A percentile compares a stretch with the other conserved stretches of the same genome.
Evolutionary conservation across 177 flowering plant genomes (phyloP).

Genomic region (Vitis hybrid): DNA sequence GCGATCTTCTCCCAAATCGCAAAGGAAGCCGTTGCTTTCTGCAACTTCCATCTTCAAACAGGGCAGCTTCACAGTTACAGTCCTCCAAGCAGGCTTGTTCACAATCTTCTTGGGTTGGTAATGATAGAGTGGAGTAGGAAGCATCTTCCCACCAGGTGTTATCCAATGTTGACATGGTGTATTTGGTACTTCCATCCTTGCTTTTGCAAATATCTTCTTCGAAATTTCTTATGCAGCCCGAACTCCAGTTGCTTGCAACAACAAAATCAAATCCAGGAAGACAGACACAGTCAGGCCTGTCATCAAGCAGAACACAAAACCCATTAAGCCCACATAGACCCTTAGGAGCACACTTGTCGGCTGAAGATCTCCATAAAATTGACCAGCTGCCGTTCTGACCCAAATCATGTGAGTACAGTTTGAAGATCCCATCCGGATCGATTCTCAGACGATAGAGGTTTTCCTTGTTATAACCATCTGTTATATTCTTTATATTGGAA

Average conservation of each 20-base stretch:
- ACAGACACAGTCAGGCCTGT: no score
- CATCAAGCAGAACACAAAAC: background rate
- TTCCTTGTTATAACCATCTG: background rate
- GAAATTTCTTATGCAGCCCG: background rate
- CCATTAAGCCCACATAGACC: conserved; percentile 15
- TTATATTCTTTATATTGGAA: background rate
- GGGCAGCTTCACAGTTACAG: no score
- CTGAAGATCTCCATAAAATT: background rate
- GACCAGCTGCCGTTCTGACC: conserved; percentile 3
- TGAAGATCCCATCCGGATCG: conserved; percentile 16
- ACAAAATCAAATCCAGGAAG: background rate
- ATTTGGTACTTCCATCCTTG: no score
- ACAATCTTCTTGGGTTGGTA: no score
- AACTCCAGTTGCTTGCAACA: no score
- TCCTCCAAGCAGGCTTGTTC: no score
- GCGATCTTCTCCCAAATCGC: no score
- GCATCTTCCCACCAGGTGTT: conserved; percentile 18
- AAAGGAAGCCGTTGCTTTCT: no score
- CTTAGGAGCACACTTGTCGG: background rate
- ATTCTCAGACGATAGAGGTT: background rate
- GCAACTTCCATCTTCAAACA: no score
- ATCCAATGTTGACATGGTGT: background rate
- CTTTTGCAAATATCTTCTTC: no score
- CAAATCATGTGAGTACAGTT: conserved; percentile 4
- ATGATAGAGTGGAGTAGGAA: no score